Evolutionary conservation across 2,329 filamentous ascomycete species (phyloP), one percentile per base, ranked within the genome.

Genomic region (Colletotrichum liriopes): DNA sequence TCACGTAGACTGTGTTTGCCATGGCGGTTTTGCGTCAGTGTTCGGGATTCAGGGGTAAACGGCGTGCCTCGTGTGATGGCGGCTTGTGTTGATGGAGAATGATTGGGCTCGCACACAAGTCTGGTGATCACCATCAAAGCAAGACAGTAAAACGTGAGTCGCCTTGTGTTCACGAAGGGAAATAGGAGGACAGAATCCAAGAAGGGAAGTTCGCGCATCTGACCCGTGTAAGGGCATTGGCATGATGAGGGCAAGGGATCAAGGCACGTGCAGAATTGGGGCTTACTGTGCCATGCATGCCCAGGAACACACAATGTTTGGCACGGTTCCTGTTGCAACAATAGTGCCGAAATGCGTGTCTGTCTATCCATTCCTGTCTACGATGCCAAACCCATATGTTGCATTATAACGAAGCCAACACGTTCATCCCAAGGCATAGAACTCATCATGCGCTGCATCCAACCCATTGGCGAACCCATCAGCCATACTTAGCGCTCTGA

Each of bases 1-100:
- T 73, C 5, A 84, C 75, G 62, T 82, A 82, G 18, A 83, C 77
- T 6, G 77, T 80, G 41, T 77, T 79, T 2, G 29, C 20, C 66
- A 72, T 72, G 49, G 18, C 16, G 32, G 5, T 11, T 41, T 35
- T n/a, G 5, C 12, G 14, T 20, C 35, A 4, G 12, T 8, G 7
- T 3, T 3, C 20, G 11, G 32, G 6, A 26, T 6, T 43, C 29
- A 14, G 59, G 23, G 41, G 41, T 8, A 47, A 51, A 23, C 2
- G 12, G 9, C 14, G 6, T 32, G 23, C 9, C 8, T 4, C 2
- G 20, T 32, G 11, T 20, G n/a, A 5, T 12, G 20, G 26, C 2
- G 12, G 12, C 12, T 23, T n/a, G 37, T 14, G 5, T 2, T 11
- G 20, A 55, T 5, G 12, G 54, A 14, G n/a, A 58, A 6, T 26